Evolutionary conservation across 257 asterid species (phyloP), one percentile per base, ranked within the genome.

Genomic region (Marsdenia floribunda): DNA sequence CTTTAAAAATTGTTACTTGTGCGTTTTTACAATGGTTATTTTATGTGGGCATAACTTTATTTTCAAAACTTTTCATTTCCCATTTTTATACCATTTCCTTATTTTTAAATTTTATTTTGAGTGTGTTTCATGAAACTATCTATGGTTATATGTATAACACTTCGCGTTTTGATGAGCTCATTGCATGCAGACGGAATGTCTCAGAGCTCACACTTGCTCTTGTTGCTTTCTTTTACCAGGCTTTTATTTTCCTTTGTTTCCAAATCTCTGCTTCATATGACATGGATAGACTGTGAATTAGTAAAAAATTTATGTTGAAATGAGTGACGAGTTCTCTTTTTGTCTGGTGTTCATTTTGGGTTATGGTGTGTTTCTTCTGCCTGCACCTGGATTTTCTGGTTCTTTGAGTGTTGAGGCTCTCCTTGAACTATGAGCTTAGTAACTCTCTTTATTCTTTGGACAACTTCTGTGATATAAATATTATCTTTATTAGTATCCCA

Each of bases 261-360:
- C 38, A 4, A 70, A 11, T 9, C 3, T 6, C 29, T 55, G 68
- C 13, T 55, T 50, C 49, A 37, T 72, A 37, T 19, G 38, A 19
- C 10, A 72, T 55, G 67, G 66, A 55, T 72, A 26, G 57, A 11
- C 19, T 55, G 54, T 60, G 67, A 37, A 72, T 54, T n/a, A 47
- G 37, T 50, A 54, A 18, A 7, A 22, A 49, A 70, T 35, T 71
- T 71, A 29, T 52, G 24, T 54, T 21, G 18, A 21, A 54, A 54
- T 1, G 0, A n/a, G 3, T 55, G 52, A 35, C 0, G 1, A 1
- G 22, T 11, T 55, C 40, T 38, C 3, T 38, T 26, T 55, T 22
- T n/a, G 54, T 42, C 18, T n/a, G 11, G 42, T 37, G 7, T 22
- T 72, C 54, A 42, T 3, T n/a, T 37, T 24, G 13, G 67, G 29